Conservation (phyloP, 75 land plant species). For the Picea glauca region DNA sequence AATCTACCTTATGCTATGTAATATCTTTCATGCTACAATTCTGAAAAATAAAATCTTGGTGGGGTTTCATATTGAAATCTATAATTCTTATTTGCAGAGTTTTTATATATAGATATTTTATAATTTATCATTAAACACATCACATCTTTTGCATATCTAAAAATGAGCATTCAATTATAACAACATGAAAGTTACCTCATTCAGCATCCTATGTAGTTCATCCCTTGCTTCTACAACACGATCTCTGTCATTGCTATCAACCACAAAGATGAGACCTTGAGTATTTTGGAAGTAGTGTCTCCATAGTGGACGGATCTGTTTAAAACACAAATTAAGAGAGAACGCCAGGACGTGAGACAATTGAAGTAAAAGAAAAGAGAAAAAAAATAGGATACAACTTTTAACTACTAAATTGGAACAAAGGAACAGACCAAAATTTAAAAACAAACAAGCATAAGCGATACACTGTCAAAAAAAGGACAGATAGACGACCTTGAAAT, state of each 20-base stretch:
- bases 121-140: neutral
- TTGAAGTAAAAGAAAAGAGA: no score
- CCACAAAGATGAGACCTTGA: slow-evolving; percentile 36
- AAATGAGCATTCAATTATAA: neutral
- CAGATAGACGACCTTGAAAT: no score
- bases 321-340: no score
- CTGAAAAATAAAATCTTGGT: neutral
- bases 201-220: slow-evolving; percentile 48
- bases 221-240: slow-evolving; percentile 47
- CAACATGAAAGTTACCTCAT: slow-evolving; percentile 21
- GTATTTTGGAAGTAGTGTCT: slow-evolving; percentile 37
- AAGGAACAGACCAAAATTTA: no score
- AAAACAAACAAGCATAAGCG: no score
- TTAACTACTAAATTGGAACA: no score
- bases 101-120: neutral
- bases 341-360: no score
- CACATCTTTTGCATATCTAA: no score
- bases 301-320: slow-evolving; percentile 44
- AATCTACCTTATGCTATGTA: no score
- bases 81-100: neutral
- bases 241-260: slow-evolving; percentile 55
- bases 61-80: neutral
- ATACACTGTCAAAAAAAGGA: no score
- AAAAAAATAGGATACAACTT: no score
- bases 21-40: neutral